Base-by-base conservation (phyloP, 768 basidiomycete genomes). In the Tylopilus sp. region DNA sequence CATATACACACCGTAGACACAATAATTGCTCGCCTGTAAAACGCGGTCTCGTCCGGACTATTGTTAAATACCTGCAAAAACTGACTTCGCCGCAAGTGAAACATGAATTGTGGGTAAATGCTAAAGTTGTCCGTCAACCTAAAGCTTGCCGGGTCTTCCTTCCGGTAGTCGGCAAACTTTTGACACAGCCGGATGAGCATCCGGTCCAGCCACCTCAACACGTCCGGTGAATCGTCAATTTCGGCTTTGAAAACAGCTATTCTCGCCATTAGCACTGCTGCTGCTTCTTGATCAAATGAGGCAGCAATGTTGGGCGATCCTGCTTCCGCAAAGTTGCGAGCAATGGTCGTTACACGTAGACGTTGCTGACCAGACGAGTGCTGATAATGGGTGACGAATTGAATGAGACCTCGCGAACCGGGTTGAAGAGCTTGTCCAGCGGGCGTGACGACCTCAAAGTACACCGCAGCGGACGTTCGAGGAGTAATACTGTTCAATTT, bases 41-140 rank as follows among this genome's bases (percentile, higher is more conserved):
- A 98, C 13, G 95, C 97, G 18, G 95, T 98, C 75, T 99, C 97
- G 68, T 99, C 97, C 8, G 97, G 97, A 78, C 92, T 95, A 77
- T 98, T 99, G 72, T 98, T 98, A 74, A 98, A 98, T 48, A 98
- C 95, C 72, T 99, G 97, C 68, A 99, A 76, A 77, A 99, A 98
- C 73, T 98, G 95, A 79, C 91, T 93, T 68, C 97, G 77, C 52
- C 95, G 80, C 55, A 99, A 71, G 72, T 99, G 97, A 85, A 98
- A 99, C 97, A 98, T 99, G 77, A 99, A 99, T 67, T 98, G 97
- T 15, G 97, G 97, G 69, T 99, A 99, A 62, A 99, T 98, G 67
- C 90, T 91, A 73, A 99, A 98, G 71, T 97, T 97, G 67, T 97
- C 93, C 50, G 83, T 78, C 57, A 99, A 76, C 59, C 93, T 78